phyloP scores from a whole-genome alignment of 768 basidiomycete species.

The Dioszegia hungarica region DNA sequence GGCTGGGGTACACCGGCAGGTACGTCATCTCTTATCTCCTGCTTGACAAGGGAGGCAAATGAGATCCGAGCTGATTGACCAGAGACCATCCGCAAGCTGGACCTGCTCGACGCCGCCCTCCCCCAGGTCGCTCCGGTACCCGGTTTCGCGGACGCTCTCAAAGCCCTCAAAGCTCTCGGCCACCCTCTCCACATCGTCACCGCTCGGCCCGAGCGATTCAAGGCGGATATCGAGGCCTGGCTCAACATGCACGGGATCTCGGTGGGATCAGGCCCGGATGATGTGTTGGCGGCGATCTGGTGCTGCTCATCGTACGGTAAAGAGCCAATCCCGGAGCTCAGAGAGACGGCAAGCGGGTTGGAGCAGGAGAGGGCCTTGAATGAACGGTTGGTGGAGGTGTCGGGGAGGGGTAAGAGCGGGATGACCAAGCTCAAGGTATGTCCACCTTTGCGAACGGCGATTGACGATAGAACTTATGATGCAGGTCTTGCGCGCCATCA shows the following conservation, averaged over 20 bases:
- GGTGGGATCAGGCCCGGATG: constrained; percentile 19
- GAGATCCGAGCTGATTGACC: not conserved
- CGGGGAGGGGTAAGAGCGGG: constrained; percentile 22
- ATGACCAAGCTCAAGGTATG: constrained; percentile 32
- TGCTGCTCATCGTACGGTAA: constrained; percentile 18
- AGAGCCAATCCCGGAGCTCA: constrained; percentile 6
- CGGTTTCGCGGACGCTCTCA: constrained; percentile 21
- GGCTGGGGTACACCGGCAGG: constrained; percentile 35
- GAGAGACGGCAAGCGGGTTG: constrained; percentile 9
- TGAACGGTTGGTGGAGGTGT: constrained; percentile 21
- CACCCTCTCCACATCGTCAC: constrained; percentile 44
- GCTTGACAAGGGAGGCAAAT: too few relatives aligned
- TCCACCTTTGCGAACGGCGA: not conserved
- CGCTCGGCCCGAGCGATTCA: constrained; percentile 15
- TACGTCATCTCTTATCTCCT: too few relatives aligned
- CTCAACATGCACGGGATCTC: constrained; percentile 25
- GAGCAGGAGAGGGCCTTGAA: constrained; percentile 21
- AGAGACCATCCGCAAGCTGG: constrained; percentile 23
- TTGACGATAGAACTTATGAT: not conserved
- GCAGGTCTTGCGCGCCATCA: constrained; percentile 37
- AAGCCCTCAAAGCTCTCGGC: constrained; percentile 20
- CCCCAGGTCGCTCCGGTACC: constrained; percentile 18
- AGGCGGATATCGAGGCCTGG: constrained; percentile 25
- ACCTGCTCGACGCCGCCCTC: constrained; percentile 16
- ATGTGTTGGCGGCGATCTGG: constrained; percentile 23